Percentiles rank a stretch among this genome's conserved stretches.
phyloP scores from a whole-genome alignment of 768 basidiomycete species.

The Chalciporus piperatus region DNA sequence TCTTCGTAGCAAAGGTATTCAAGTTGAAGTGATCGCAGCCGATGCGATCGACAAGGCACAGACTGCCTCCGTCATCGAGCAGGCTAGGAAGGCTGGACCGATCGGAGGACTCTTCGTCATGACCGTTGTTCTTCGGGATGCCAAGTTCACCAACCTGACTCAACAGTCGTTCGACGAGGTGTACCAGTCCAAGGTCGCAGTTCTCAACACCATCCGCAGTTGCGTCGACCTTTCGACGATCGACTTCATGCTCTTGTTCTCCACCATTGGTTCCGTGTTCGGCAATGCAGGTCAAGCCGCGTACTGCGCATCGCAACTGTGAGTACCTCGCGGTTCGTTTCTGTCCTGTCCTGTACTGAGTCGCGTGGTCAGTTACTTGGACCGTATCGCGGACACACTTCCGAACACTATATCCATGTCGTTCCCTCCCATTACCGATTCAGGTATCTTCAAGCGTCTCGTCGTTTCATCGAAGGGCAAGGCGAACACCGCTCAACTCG shows the following conservation, averaged over 20 bases:
- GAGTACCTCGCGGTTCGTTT: too few species aligned
- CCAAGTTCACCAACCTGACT: constrained; percentile 32
- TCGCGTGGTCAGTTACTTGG: constrained; percentile 14
- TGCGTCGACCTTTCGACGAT: constrained; percentile 18
- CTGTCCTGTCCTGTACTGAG: too few species aligned
- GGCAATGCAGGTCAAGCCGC: constrained; percentile 27
- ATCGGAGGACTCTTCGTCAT: constrained; percentile 34
- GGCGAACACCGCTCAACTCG: constrained; percentile 28
- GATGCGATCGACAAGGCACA: constrained; percentile 23
- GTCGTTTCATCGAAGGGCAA: constrained; percentile 25
- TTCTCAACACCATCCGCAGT: constrained; percentile 15
- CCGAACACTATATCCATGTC: constrained; percentile 34
- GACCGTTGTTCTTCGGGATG: constrained; percentile 35
- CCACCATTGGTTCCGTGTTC: constrained; percentile 34
- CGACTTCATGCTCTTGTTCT: constrained; percentile 35
- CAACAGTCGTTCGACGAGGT: constrained; percentile 30
- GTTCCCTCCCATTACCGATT: constrained; percentile 34
- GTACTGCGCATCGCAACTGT: constrained; percentile 23
- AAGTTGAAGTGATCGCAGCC: constrained; percentile 28
- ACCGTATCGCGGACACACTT: constrained; percentile 28
- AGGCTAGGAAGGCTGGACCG: constrained; percentile 20
- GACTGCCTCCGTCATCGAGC: constrained; percentile 22
- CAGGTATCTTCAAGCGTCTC: constrained; percentile 34
- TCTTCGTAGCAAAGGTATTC: constrained; percentile 22
- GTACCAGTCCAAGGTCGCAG: constrained; percentile 22